phyloP scores from a whole-genome alignment of 139 green algal species.

The Asterochloris sp. region DNA sequence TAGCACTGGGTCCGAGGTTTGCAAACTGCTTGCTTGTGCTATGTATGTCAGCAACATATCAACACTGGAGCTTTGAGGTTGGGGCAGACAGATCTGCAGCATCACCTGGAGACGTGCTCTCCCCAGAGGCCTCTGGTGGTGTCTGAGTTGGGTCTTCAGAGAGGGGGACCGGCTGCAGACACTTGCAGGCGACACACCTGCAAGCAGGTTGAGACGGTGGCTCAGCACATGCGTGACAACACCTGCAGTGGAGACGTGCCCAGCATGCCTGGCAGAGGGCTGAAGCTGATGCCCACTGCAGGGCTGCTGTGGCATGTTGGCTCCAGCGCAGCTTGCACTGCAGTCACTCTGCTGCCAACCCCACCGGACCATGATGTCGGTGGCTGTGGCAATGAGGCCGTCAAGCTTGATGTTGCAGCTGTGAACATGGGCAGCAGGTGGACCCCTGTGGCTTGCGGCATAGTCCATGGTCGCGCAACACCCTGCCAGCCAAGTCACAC shows the following conservation, averaged over 20 bases:
- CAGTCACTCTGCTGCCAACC: neutral
- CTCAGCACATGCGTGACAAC: neutral
- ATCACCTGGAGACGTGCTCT: too few species aligned
- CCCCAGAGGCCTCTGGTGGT: neutral
- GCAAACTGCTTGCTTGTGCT: too few species aligned
- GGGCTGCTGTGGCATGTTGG: too few species aligned
- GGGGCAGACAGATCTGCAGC: too few species aligned
- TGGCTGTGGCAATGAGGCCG: neutral
- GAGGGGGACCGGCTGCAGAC: slow-evolving; percentile 7
- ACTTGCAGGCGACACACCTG: slow-evolving; percentile 15
- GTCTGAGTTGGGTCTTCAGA: neutral
- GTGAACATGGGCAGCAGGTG: too few species aligned
- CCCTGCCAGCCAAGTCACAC: neutral
- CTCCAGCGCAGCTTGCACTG: neutral
- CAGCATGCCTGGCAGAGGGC: neutral
- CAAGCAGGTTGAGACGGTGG: neutral
- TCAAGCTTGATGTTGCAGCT: neutral
- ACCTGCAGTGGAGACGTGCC: neutral
- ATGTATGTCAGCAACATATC: too few species aligned
- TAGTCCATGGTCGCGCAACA: neutral
- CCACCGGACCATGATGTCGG: neutral
- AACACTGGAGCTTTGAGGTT: too few species aligned
- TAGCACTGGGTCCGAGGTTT: too few species aligned
- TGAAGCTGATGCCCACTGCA: neutral
- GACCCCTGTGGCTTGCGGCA: neutral